Evolutionary conservation across 176 grass and related monocot species (phyloP).

Genomic region (Otatea glauca): DNA sequence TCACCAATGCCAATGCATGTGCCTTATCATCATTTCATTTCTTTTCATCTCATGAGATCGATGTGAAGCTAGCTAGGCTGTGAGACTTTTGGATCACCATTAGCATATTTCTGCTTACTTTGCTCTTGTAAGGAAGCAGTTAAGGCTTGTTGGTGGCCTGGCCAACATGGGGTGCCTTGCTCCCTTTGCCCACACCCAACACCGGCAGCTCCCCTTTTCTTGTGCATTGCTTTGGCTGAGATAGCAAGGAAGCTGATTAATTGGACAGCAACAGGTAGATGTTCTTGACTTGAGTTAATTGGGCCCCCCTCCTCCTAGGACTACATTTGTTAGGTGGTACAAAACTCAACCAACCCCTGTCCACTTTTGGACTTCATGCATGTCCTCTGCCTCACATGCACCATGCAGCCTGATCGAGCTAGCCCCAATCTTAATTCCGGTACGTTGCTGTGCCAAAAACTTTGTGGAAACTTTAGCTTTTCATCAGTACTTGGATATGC

Average conservation of each 20-base stretch:
- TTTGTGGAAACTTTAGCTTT: slow-evolving; percentile 1
- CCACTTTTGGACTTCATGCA: slow-evolving; percentile 55
- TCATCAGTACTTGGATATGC: slow-evolving; percentile 9
- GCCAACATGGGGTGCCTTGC: slow-evolving; percentile 35
- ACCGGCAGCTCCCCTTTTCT: not conserved
- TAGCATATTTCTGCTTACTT: not conserved
- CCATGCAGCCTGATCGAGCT: slow-evolving; percentile 4
- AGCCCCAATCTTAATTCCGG: not conserved
- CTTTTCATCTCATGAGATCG: not conserved
- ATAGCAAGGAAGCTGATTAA: slow-evolving; percentile 57
- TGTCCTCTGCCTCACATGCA: slow-evolving; percentile 50
- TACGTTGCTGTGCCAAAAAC: slow-evolving; percentile 11
- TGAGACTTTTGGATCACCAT: slow-evolving; percentile 2
- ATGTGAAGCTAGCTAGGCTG: slow-evolving; percentile 35
- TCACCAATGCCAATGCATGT: slow-evolving; percentile 29
- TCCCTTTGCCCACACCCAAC: slow-evolving; percentile 42
- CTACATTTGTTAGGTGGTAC: slow-evolving; percentile 22
- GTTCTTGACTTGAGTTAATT: slow-evolving; percentile 29
- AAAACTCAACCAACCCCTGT: slow-evolving; percentile 30
- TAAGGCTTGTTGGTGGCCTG: slow-evolving; percentile 40
- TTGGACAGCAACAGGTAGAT: slow-evolving; percentile 47
- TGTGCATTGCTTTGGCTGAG: slow-evolving; percentile 40
- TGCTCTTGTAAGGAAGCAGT: slow-evolving; percentile 47
- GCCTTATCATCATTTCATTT: slow-evolving; percentile 13
- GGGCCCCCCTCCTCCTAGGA: slow-evolving; percentile 6